Conservation (phyloP, 2,329 filamentous ascomycete species). For the Bipolaris sorokiniana region DNA sequence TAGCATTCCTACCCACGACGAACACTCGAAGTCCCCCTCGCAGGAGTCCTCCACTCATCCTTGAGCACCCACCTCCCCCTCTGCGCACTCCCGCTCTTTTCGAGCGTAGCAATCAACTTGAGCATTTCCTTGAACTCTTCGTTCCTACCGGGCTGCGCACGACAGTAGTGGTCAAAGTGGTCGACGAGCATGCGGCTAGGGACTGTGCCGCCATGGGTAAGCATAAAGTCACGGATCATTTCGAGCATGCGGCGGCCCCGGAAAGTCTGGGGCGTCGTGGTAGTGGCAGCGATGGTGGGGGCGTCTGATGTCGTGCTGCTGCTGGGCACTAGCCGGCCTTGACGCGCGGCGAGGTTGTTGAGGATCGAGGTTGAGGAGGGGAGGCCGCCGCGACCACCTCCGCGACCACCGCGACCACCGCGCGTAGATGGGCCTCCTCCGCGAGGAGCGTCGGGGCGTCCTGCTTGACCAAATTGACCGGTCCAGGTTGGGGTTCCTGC, state of each 20-base stretch:
- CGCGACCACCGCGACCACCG: conserved; percentile 49
- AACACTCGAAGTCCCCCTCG: neutral
- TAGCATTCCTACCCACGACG: neutral
- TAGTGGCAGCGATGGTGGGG: neutral
- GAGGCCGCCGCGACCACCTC: conserved; percentile 46
- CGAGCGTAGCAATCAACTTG: conserved; percentile 74
- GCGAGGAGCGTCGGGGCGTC: conserved; percentile 59
- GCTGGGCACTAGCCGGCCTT: conserved; percentile 36
- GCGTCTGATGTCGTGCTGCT: conserved; percentile 11
- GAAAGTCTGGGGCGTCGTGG: conserved; percentile 32
- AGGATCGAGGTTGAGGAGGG: conserved; percentile 53
- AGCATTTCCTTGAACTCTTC: conserved; percentile 84
- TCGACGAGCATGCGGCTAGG: conserved; percentile 86
- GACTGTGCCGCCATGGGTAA: conserved; percentile 75
- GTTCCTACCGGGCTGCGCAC: conserved; percentile 66
- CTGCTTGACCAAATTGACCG: conserved; percentile 78
- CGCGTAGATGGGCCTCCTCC: conserved; percentile 47
- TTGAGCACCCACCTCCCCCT: conserved; percentile 65
- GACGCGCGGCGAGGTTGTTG: conserved; percentile 52
- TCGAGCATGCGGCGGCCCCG: conserved; percentile 54
- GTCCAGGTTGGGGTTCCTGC: conserved; percentile 95
- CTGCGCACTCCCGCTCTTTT: conserved; percentile 59
- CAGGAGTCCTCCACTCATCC: conserved; percentile 54
- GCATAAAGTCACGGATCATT: conserved; percentile 77
- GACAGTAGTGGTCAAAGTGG: conserved; percentile 84